A percentile compares a stretch with the other conserved stretches of the same genome.
Evolutionary conservation across 2,329 filamentous ascomycete species (phyloP).

Genomic region (Talaromyces sp.): DNA sequence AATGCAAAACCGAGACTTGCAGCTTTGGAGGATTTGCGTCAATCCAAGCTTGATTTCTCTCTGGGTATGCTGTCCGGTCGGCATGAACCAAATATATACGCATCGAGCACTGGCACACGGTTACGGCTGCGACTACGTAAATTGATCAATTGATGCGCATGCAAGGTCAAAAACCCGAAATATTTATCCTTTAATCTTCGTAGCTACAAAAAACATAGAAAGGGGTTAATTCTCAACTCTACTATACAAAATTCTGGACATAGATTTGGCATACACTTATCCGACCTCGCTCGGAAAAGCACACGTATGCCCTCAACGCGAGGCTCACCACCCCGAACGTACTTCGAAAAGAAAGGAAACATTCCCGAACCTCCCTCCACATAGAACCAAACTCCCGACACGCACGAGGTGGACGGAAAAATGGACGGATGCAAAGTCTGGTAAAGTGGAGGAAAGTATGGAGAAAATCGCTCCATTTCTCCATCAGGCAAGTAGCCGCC

Average conservation of each 20-base stretch:
- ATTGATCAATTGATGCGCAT: not conserved
- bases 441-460: not conserved
- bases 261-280: not conserved
- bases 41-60: no score
- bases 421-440: no score
- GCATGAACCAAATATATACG: no score
- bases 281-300: not conserved
- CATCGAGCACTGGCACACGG: no score
- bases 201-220: not conserved
- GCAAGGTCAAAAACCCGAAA: not conserved
- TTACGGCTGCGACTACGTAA: not conserved
- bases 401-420: not conserved
- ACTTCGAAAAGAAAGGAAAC: not conserved
- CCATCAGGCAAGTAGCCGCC: not conserved
- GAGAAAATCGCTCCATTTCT: not conserved
- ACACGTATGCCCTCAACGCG: no score
- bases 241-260: no score
- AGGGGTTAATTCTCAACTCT: not conserved
- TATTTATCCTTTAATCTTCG: not conserved
- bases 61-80: no score
- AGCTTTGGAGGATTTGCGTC: no score
- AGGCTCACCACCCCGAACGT: not conserved
- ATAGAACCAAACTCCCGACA: not conserved
- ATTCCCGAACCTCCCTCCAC: not conserved
- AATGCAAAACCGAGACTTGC: no score